These are phyloP conservation scores for Linnemannia zychae DNA, from an alignment of 192 early-diverging fungal genomes.

Conservation along the genomic window DNA sequence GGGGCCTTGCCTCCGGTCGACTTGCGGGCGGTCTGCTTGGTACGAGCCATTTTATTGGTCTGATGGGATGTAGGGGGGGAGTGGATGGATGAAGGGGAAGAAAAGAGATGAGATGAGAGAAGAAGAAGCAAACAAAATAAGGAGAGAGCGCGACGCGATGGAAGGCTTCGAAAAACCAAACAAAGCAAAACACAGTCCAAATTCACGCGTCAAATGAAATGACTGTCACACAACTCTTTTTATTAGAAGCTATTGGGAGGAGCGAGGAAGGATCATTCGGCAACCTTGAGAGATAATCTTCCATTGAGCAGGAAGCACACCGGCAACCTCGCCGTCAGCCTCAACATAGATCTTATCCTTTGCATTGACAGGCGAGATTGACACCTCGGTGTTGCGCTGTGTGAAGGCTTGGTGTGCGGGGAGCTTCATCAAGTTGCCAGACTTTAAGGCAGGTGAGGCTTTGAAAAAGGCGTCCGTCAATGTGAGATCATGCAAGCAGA, in stretches of 20 bases:
- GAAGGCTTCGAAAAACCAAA: conserved; percentile 11
- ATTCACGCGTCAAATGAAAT: background rate
- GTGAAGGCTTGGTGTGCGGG: conserved; percentile 44
- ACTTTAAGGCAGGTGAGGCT: conserved; percentile 35
- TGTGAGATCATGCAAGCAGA: conserved; percentile 41
- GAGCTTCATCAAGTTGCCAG: conserved; percentile 35
- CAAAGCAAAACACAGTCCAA: conserved; percentile 6
- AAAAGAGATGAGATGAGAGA: background rate
- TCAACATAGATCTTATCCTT: conserved; percentile 29
- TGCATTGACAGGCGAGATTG: conserved; percentile 33
- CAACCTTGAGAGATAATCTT: conserved; percentile 32
- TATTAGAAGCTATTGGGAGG: background rate
- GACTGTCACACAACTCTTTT: background rate
- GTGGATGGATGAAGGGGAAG: background rate
- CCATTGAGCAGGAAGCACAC: conserved; percentile 46
- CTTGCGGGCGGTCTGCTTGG: conserved; percentile 96
- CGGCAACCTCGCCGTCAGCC: conserved; percentile 46
- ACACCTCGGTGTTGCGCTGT: conserved; percentile 12
- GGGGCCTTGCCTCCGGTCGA: conserved; percentile 99
- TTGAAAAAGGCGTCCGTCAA: conserved; percentile 30
- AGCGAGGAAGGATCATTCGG: conserved; percentile 28
- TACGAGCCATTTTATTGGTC: conserved; percentile 65
- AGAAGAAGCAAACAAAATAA: background rate
- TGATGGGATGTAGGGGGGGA: conserved; percentile 48
- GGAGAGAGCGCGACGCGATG: background rate